Evolutionary conservation across 805 yeast genomes (phyloP), one percentile per base, ranked within the genome.

Genomic region (Starmerella asiatica): DNA sequence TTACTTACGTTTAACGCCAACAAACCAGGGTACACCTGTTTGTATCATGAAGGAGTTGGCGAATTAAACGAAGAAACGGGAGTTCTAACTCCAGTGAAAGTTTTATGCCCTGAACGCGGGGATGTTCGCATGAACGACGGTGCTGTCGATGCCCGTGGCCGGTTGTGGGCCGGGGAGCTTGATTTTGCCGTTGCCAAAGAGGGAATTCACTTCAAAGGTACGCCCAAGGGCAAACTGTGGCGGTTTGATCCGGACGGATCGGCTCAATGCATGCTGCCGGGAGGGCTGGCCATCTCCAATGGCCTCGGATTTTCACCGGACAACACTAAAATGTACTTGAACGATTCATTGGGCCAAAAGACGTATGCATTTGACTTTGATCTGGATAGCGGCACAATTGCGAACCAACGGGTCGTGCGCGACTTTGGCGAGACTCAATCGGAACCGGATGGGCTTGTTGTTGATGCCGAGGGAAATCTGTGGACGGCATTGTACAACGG

Each of bases 61-160:
- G 51, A 52, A 37, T 39, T 59, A 47, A 57, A 59, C 43, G 64
- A 59, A 45, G 37, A 42, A 14, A 57, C 62, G 3, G 64, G 63
- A 19, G 46, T 53, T 36, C 45, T 59, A 33, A 55, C 55, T 6
- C 46, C 54, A 9, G 40, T 58, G 26, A 53, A 56, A 43, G 59
- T 55, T 46, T 47, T 59, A 32, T 56, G 56, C 28, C 59, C 60
- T 14, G 60, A 56, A 19, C 52, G 59, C 29, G 36, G 40, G 19
- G 44, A 43, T 32, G 40, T 57, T 32, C 47, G 83, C 53, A 76
- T 91, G 31, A 84, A 84, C 55, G 95, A 84, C 55, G 94, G 94
- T 0, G 73, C 74, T 32, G 70, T 81, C 34, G 85, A 81, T 43
- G 79, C 82, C 6, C 63, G 71, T 53, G 93, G 94, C 2, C 68